Evolutionary conservation across 805 yeast genomes (phyloP), one percentile per base, ranked within the genome.

Genomic region (Nakazawaea siamensis): DNA sequence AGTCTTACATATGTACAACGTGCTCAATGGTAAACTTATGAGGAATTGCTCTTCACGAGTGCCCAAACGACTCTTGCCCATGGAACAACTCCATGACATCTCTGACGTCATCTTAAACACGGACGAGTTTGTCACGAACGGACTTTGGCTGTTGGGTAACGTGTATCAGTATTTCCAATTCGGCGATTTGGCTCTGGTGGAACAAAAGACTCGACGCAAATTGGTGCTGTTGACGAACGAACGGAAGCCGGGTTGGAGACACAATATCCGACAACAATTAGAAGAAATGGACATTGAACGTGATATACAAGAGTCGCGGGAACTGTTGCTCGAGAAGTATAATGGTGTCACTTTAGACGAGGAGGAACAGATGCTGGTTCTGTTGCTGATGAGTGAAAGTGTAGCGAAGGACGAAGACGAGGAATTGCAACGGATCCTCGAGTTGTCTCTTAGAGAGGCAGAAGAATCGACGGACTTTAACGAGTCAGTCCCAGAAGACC

Each of bases 141-240:
- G 76, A 6, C 43, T 69, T 2, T 48, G 64, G 2, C 43, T 60
- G 1, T 55, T 62, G 41, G 73, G 70, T 0, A 60, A 66, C 18
- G 43, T 55, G 2, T 51, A 66, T 1, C 73, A 68, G 39, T 65
- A 65, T 43, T 70, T 70, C 43, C 64, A 60, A 36, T 63, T 67
- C 52, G 76, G 73, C 1, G 64, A 60, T 23, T 45, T 43, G 23
- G 7, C 23, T 8, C 10, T 10, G 7, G 7, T 10, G 7, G 10
- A 10, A 20, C 23, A 7, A 8, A 20, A 18, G 31, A 20, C 39
- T 46, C 33, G 44, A 47, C 31, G 47, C 43, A 38, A 44, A 47
- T 35, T 43, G 43, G 15, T 45, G 45, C 21, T 34, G 38, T 3
- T 47, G 45, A 1, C 45, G 10, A 20, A 44, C 8, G 55, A 55